These are phyloP conservation scores for Ceratobasidium sp. DNA, from an alignment of 1,284 basidiomycete genomes.

Conservation along the genomic window DNA sequence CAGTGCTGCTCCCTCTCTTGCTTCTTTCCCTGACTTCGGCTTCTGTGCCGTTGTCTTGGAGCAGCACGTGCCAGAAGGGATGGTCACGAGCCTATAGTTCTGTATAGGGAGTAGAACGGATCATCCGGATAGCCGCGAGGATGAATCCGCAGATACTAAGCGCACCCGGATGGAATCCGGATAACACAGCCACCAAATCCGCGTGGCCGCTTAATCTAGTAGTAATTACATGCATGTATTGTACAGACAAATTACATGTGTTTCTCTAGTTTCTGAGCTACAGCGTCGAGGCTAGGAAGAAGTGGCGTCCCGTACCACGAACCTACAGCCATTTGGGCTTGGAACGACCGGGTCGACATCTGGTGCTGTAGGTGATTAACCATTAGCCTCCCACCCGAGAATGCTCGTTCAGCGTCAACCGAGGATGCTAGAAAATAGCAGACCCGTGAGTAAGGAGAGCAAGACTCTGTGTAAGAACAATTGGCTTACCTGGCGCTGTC, in stretches of 20 bases:
- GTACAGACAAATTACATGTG: neutral
- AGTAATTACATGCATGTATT: neutral
- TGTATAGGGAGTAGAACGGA: constrained; percentile 15
- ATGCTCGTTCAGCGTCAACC: constrained; percentile 17
- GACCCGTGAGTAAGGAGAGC: neutral
- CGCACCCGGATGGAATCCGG: neutral
- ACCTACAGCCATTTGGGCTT: constrained; percentile 9
- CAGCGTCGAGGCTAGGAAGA: neutral
- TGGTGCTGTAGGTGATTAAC: constrained; percentile 22
- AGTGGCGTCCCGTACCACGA: constrained; percentile 2
- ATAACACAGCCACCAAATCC: constrained; percentile 18
- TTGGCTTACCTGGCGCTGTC: constrained; percentile 22
- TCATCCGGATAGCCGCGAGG: constrained; percentile 19
- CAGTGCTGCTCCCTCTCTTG: too few relatives aligned
- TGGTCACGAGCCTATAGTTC: too few relatives aligned
- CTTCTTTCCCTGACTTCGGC: too few relatives aligned
- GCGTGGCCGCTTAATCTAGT: neutral
- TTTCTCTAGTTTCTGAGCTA: neutral
- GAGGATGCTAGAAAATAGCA: neutral
- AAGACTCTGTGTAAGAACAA: neutral
- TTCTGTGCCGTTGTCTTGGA: too few relatives aligned
- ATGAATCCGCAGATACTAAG: constrained; percentile 15
- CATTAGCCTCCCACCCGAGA: neutral
- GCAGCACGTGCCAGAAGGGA: too few relatives aligned
- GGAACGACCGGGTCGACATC: constrained; percentile 3